These are phyloP conservation scores for Coniochaeta sp. DNA, from an alignment of 2,329 filamentous ascomycete species.

Conservation along the genomic window DNA sequence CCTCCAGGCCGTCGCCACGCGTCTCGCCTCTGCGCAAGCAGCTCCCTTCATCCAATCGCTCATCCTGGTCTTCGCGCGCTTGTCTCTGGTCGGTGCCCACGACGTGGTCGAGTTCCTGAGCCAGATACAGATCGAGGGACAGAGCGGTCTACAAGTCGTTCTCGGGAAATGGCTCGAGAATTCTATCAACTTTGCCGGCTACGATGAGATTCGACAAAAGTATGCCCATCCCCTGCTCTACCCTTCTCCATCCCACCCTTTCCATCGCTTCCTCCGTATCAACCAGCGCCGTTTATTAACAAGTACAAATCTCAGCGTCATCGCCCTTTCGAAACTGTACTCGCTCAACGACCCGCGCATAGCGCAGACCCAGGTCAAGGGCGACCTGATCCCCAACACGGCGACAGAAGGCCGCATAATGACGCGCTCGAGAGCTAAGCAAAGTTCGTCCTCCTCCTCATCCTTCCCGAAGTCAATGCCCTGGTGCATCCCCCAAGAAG, in stretches of 20 bases:
- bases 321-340: conserved; percentile 87
- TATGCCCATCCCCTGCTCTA: conserved; percentile 32
- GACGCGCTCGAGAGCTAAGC: conserved; percentile 83
- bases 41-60: conserved; percentile 92
- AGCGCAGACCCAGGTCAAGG: conserved; percentile 75
- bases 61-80: conserved; percentile 87
- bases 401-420: conserved; percentile 68
- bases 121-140: conserved; percentile 70
- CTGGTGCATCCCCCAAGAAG: background rate
- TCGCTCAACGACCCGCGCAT: conserved; percentile 77
- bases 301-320: too few relatives aligned
- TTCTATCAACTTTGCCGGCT: conserved; percentile 94
- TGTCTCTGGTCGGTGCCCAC: conserved; percentile 75
- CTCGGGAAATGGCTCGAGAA: conserved; percentile 96
- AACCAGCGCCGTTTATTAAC: conserved; percentile 19
- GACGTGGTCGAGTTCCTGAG: conserved; percentile 91
- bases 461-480: too few relatives aligned
- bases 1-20: conserved; percentile 78
- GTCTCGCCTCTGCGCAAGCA: conserved; percentile 74
- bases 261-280: background rate
- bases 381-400: conserved; percentile 76
- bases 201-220: conserved; percentile 96
- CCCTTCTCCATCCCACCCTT: background rate
- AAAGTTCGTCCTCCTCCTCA: conserved; percentile 48
- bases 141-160: conserved; percentile 83